A percentile compares a stretch with the other conserved stretches of the same genome.
These are phyloP conservation scores for Pyracantha coccinea DNA, from an alignment of 331 rosid species.

Conservation along the genomic window DNA sequence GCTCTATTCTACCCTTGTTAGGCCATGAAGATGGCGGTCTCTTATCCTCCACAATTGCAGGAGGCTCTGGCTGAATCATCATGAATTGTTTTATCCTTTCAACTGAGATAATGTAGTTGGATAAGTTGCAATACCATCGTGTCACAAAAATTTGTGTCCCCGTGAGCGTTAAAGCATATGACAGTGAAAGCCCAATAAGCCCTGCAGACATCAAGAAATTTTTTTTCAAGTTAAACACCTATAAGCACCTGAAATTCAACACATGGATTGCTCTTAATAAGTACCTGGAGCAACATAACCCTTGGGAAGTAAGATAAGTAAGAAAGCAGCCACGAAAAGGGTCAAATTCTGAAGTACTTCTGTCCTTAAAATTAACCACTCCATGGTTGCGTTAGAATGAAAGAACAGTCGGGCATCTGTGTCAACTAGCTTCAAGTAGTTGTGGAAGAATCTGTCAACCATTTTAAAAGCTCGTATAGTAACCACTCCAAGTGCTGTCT, in stretches of 20 bases:
- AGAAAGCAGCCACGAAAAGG: slow-evolving; percentile 52
- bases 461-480: slow-evolving; percentile 71
- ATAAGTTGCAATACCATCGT: slow-evolving; percentile 45
- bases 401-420: slow-evolving; percentile 66
- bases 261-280: neutral
- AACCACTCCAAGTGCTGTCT: slow-evolving; percentile 75
- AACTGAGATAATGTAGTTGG: slow-evolving; percentile 57
- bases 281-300: slow-evolving; percentile 53
- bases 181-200: slow-evolving; percentile 78
- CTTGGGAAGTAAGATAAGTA: slow-evolving; percentile 52
- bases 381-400: slow-evolving; percentile 52
- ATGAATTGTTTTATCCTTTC: slow-evolving; percentile 90
- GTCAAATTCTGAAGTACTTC: slow-evolving; percentile 70
- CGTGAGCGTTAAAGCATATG: slow-evolving; percentile 62
- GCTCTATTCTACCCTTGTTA: slow-evolving; percentile 62
- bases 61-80: slow-evolving; percentile 64
- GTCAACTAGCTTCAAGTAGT: slow-evolving; percentile 58
- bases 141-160: slow-evolving; percentile 24
- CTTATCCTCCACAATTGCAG: slow-evolving; percentile 42
- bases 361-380: slow-evolving; percentile 64
- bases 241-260: neutral
- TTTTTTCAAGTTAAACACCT: neutral
- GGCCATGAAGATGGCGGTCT: slow-evolving; percentile 83
- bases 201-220: slow-evolving; percentile 36
- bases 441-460: slow-evolving; percentile 41